phyloP scores from a whole-genome alignment of 2,329 filamentous ascomycete genomes.

The Plenodomus lindquistii region DNA sequence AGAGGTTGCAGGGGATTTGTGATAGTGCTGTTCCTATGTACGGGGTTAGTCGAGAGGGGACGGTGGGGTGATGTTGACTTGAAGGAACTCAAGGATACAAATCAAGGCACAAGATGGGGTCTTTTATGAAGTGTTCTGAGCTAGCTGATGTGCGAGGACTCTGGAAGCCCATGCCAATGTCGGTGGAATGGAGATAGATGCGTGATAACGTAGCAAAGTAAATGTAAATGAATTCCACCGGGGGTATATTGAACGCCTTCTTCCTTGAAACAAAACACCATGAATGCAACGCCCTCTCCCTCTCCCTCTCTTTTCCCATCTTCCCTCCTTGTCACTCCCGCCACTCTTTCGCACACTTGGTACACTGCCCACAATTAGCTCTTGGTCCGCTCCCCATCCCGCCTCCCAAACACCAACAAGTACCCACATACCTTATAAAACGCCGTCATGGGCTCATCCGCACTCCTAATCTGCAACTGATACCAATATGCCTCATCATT shows the following conservation, averaged over 20 bases:
- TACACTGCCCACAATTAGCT: slow-evolving; percentile 36
- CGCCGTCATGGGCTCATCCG: slow-evolving; percentile 97
- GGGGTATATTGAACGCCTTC: not conserved
- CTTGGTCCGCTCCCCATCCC: not conserved
- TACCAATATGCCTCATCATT: slow-evolving; percentile 89
- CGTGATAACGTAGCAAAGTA: too few relatives aligned
- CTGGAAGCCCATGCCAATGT: too few relatives aligned
- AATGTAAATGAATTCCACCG: not conserved
- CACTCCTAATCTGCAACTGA: slow-evolving; percentile 95
- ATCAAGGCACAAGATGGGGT: too few relatives aligned
- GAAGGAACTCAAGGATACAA: too few relatives aligned
- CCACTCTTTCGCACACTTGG: slow-evolving; percentile 51
- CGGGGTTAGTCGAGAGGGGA: slow-evolving; percentile 21
- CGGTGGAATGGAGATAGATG: too few relatives aligned
- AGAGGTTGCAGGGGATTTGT: slow-evolving; percentile 31
- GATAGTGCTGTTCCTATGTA: slow-evolving; percentile 42
- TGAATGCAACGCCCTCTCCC: not conserved
- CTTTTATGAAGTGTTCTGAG: too few relatives aligned
- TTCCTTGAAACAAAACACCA: not conserved
- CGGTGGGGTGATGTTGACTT: too few relatives aligned
- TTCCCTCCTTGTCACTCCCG: slow-evolving; percentile 37
- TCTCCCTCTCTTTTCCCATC: not conserved
- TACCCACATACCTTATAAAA: slow-evolving; percentile 74
- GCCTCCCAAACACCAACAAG: not conserved
- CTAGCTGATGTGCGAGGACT: too few relatives aligned